These are phyloP conservation scores for Suhomyces anneliseae DNA, from an alignment of 1,139 yeast species.

Conservation along the genomic window DNA sequence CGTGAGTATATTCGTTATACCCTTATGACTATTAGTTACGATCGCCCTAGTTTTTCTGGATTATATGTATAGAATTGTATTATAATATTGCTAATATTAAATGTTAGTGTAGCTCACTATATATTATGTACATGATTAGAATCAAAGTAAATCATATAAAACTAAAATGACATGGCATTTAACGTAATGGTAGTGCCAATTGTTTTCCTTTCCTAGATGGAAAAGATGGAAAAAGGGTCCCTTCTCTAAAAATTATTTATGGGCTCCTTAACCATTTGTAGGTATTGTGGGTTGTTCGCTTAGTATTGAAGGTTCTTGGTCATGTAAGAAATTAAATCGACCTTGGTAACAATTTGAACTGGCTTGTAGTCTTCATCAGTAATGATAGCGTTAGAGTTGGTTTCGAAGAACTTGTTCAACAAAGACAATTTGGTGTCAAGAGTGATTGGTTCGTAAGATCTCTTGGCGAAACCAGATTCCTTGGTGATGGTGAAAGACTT, in stretches of 20 bases:
- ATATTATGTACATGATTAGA: not conserved
- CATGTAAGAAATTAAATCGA: constrained; percentile 73
- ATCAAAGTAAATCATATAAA: not conserved
- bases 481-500: constrained; percentile 65
- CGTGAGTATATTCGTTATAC: not conserved
- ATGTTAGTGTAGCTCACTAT: not conserved
- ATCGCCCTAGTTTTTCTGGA: not conserved
- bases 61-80: constrained; percentile 9
- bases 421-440: constrained; percentile 66
- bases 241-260: too few species aligned
- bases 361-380: constrained; percentile 74
- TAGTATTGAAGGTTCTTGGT: constrained; percentile 34
- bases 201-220: too few species aligned
- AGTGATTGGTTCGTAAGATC: constrained; percentile 67
- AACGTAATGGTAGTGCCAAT: too few species aligned
- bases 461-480: constrained; percentile 61
- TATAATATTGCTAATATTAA: constrained; percentile 4
- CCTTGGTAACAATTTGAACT: constrained; percentile 84
- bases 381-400: constrained; percentile 81
- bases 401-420: constrained; percentile 79
- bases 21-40: not conserved
- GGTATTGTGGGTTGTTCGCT: not conserved
- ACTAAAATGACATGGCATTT: too few species aligned
- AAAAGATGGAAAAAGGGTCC: too few species aligned
- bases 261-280: too few species aligned